phyloP scores from a whole-genome alignment of 2,329 filamentous ascomycete species.

The Neurospora crassa region DNA sequence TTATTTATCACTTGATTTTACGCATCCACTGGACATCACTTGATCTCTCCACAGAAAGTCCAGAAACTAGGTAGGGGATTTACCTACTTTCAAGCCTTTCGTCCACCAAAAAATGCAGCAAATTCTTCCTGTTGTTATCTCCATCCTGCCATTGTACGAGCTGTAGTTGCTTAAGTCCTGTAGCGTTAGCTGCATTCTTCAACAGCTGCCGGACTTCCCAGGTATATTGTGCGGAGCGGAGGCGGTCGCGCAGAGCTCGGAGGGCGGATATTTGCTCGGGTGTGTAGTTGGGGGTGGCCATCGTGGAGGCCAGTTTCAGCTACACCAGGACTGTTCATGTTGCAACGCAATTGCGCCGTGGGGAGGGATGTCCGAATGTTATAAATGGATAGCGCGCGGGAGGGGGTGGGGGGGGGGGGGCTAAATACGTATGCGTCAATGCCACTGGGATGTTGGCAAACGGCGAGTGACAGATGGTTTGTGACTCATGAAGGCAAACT shows the following conservation, averaged over 20 bases:
- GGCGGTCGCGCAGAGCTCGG: background rate
- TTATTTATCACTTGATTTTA: too few relatives aligned
- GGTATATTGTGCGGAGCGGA: background rate
- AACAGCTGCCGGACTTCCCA: background rate
- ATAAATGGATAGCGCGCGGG: too few relatives aligned
- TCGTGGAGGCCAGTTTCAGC: background rate
- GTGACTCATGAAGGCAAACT: background rate
- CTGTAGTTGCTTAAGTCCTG: background rate
- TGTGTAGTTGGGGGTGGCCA: background rate
- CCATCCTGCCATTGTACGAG: background rate
- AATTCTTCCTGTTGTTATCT: background rate
- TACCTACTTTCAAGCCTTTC: background rate
- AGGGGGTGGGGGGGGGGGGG: too few relatives aligned
- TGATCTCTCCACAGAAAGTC: too few relatives aligned
- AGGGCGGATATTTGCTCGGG: background rate
- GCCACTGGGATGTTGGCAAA: background rate
- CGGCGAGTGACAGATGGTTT: background rate
- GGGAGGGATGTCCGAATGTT: too few relatives aligned
- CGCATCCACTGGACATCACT: too few relatives aligned
- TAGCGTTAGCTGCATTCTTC: background rate
- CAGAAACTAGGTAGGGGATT: too few relatives aligned
- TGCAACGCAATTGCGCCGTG: background rate
- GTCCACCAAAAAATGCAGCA: background rate
- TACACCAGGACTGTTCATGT: background rate
- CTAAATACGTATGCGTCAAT: too few relatives aligned